phyloP scores from a whole-genome alignment of 345 rosid genomes.

The Eutrema japonicum region DNA sequence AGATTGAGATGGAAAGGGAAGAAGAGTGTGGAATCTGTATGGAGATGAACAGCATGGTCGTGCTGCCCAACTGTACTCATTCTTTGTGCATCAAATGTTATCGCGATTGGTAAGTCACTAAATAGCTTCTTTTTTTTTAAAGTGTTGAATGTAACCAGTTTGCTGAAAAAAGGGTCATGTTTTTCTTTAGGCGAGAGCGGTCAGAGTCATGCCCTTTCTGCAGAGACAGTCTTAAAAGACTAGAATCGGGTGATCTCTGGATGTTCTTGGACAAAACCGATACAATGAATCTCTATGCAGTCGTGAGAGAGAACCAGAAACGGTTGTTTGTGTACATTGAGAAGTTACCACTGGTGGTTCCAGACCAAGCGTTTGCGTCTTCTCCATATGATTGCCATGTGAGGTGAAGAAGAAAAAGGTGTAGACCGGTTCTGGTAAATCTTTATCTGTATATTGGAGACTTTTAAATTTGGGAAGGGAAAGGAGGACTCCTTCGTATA shows the following conservation, averaged over 20 bases:
- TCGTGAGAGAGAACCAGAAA: slow-evolving; percentile 54
- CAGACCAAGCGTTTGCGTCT: slow-evolving; percentile 51
- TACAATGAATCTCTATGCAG: slow-evolving; percentile 47
- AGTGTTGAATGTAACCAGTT: background rate
- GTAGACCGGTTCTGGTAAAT: slow-evolving; percentile 25
- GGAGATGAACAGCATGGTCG: slow-evolving; percentile 64
- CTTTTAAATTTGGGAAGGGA: background rate
- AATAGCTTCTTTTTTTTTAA: background rate
- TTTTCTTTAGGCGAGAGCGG: slow-evolving; percentile 55
- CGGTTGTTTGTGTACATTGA: slow-evolving; percentile 70
- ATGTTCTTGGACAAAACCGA: slow-evolving; percentile 57
- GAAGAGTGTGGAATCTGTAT: slow-evolving; percentile 85
- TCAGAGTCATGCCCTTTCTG: slow-evolving; percentile 89
- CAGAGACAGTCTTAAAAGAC: slow-evolving; percentile 65
- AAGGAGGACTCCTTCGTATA: slow-evolving; percentile 11
- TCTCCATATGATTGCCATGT: slow-evolving; percentile 53
- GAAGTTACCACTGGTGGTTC: slow-evolving; percentile 66
- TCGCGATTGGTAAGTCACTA: slow-evolving; percentile 59
- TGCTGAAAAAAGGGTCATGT: slow-evolving; percentile 15
- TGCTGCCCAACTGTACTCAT: slow-evolving; percentile 77
- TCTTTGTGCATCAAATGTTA: slow-evolving; percentile 74
- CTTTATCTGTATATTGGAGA: slow-evolving; percentile 25
- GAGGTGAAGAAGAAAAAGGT: slow-evolving; percentile 43
- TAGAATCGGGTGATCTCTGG: slow-evolving; percentile 72
- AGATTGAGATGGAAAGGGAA: slow-evolving; percentile 63